Percentiles rank a stretch among this genome's conserved stretches.
These are phyloP conservation scores for Skeletonema menzelii DNA, from an alignment of 108 stramenopile species.

Conservation along the genomic window DNA sequence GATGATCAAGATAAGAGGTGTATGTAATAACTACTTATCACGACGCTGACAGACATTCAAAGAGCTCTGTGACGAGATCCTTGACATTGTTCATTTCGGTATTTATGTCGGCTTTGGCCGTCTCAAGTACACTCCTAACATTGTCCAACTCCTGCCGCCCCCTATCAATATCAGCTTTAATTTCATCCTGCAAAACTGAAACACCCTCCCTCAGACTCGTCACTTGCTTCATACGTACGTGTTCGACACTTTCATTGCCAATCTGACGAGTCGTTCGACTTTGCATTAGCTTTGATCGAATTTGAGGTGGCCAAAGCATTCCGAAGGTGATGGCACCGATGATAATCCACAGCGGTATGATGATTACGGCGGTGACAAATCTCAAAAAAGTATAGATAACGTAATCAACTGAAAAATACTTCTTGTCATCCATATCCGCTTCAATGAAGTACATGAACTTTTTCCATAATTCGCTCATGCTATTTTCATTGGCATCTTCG, in stretches of 20 bases:
- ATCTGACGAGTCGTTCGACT: constrained; percentile 10
- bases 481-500: constrained; percentile 6
- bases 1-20: too few relatives aligned
- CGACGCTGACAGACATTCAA: constrained; percentile 48
- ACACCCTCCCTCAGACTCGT: constrained; percentile 26
- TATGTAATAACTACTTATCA: not conserved
- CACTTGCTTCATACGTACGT: constrained; percentile 9
- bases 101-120: constrained; percentile 6
- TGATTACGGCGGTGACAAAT: constrained; percentile 39
- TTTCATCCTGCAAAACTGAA: constrained; percentile 18
- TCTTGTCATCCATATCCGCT: constrained; percentile 11
- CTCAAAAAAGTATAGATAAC: constrained; percentile 15
- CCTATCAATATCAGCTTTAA: constrained; percentile 24
- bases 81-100: constrained; percentile 52
- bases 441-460: constrained; percentile 47
- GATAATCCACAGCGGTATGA: constrained; percentile 72
- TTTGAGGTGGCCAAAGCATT: constrained; percentile 76
- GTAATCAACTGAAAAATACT: constrained; percentile 13
- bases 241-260: constrained; percentile 12
- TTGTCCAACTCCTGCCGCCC: constrained; percentile 23
- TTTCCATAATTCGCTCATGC: constrained; percentile 34
- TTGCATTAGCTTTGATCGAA: constrained; percentile 53
- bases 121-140: constrained; percentile 3
- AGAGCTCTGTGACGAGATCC: constrained; percentile 58
- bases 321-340: constrained; percentile 63